phyloP scores from a whole-genome alignment of 2,329 filamentous ascomycete genomes.

The Thelonectria blattea region DNA sequence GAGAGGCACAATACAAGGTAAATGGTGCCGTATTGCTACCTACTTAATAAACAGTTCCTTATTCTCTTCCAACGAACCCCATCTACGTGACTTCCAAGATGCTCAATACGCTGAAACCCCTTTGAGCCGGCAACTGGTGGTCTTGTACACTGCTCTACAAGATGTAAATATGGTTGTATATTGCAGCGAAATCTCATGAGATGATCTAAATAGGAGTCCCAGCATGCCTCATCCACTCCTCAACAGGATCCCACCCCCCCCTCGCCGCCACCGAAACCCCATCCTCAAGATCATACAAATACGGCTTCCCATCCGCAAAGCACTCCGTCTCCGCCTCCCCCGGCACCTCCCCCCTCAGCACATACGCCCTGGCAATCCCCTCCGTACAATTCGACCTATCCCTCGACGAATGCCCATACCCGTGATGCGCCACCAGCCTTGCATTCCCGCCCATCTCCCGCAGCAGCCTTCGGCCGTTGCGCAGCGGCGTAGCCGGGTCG shows the following conservation, averaged over 20 bases:
- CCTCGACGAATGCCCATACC: slow-evolving; percentile 55
- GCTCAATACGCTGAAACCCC: not conserved
- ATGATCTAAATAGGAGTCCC: not conserved
- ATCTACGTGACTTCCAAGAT: not conserved
- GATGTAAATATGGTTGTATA: not conserved
- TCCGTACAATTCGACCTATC: slow-evolving; percentile 55
- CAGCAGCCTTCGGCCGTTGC: slow-evolving; percentile 53
- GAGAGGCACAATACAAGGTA: not conserved
- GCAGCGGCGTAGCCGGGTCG: slow-evolving; percentile 57
- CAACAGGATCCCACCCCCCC: slow-evolving; percentile 10
- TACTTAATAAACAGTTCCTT: not conserved
- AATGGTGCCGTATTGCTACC: not conserved
- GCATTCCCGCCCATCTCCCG: slow-evolving; percentile 55
- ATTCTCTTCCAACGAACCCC: not conserved
- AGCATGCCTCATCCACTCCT: slow-evolving; percentile 13
- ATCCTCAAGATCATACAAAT: slow-evolving; percentile 45
- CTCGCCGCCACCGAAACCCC: not conserved
- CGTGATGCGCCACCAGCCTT: slow-evolving; percentile 55
- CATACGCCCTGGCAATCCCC: slow-evolving; percentile 46
- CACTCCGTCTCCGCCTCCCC: slow-evolving; percentile 51
- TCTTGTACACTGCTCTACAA: too few relatives aligned
- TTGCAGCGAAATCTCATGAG: not conserved
- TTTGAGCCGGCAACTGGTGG: slow-evolving; percentile 1
- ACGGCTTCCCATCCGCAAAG: slow-evolving; percentile 56
- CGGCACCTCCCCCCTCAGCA: slow-evolving; percentile 50